A percentile compares a stretch with the other conserved stretches of the same genome.
Conservation (phyloP, 2,329 filamentous ascomycete genomes). For the Fusarium dlaminii region DNA sequence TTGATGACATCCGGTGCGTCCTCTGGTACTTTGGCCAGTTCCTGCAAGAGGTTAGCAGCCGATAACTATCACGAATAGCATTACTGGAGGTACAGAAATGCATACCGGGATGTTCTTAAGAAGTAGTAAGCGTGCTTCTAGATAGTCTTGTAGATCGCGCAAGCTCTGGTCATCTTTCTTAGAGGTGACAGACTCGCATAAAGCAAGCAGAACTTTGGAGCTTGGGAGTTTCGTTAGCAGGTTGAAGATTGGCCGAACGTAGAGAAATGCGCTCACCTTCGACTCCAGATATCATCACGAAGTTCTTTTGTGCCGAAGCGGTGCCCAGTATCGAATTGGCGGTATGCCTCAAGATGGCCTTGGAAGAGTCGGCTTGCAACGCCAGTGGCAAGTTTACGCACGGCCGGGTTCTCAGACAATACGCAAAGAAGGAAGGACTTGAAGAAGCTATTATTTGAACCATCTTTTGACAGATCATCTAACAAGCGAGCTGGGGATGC, state of each 20-base stretch:
- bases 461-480: conserved; percentile 43
- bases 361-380: conserved; percentile 60
- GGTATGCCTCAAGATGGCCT: conserved; percentile 42
- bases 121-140: conserved; percentile 64
- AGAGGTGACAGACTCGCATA: conserved; percentile 60
- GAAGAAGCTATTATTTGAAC: conserved; percentile 49
- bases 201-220: conserved; percentile 53
- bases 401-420: conserved; percentile 59
- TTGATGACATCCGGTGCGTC: conserved; percentile 65
- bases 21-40: conserved; percentile 62
- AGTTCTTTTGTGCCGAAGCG: conserved; percentile 42
- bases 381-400: conserved; percentile 58
- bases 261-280: conserved; percentile 54
- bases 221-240: conserved; percentile 29
- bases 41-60: conserved; percentile 51
- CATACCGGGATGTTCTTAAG: conserved; percentile 61
- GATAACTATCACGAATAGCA: background rate
- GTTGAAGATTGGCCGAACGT: background rate
- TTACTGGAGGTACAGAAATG: background rate
- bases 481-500: conserved; percentile 55
- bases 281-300: conserved; percentile 60
- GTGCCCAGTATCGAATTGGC: conserved; percentile 38
- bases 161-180: conserved; percentile 56
- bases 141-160: conserved; percentile 62
- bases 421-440: conserved; percentile 64